Conservation (phyloP, 2,329 filamentous ascomycete species). For the Botrytis porri region DNA sequence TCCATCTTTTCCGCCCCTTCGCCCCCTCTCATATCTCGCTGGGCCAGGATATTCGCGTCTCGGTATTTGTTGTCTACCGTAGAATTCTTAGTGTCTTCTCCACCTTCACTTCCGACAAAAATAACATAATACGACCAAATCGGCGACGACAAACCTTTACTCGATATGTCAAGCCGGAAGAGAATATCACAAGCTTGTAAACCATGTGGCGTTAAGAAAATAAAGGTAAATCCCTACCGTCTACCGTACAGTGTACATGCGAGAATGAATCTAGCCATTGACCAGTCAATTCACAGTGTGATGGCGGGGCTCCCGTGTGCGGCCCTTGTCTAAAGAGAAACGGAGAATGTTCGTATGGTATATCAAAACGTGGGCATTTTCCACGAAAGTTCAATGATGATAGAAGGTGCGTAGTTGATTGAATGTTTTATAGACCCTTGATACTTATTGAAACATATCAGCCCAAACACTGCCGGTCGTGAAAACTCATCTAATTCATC, state of each 20-base stretch:
- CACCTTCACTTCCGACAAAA: neutral
- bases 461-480: slow-evolving; percentile 8
- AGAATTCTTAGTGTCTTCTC: neutral
- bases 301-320: slow-evolving; percentile 32
- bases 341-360: slow-evolving; percentile 33
- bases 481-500: neutral
- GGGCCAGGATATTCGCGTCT: neutral
- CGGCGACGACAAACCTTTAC: neutral
- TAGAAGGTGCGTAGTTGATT: slow-evolving; percentile 26
- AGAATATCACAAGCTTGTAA: slow-evolving; percentile 36
- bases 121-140: neutral
- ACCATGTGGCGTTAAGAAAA: slow-evolving; percentile 33
- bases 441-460: neutral
- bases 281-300: slow-evolving; percentile 30
- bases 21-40: neutral
- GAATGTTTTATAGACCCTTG: neutral
- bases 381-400: slow-evolving; percentile 1
- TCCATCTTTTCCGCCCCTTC: neutral
- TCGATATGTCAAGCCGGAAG: slow-evolving; percentile 25
- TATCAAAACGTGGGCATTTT: slow-evolving; percentile 30
- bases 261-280: slow-evolving; percentile 8
- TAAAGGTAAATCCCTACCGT: slow-evolving; percentile 28
- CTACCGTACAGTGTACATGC: neutral
- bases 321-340: slow-evolving; percentile 30
- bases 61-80: slow-evolving; percentile 9